Evolutionary conservation across 495 filamentous ascomycete genomes (phyloP).

Genomic region (Tuber brumale): DNA sequence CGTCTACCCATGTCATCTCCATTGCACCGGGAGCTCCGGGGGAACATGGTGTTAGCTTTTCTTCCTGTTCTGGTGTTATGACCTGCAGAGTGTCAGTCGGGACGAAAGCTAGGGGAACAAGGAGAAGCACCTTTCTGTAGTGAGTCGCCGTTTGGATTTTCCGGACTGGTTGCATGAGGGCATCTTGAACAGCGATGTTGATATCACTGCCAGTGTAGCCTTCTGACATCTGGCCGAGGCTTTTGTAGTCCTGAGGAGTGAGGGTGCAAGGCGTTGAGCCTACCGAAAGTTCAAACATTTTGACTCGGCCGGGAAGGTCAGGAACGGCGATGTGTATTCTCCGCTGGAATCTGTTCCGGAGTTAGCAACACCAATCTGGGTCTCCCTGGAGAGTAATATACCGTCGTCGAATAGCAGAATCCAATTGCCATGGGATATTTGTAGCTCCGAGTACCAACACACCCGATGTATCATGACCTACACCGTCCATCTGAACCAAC

Average conservation of each 20-base stretch:
- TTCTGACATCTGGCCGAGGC: conserved; percentile 72
- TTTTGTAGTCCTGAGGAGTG: conserved; percentile 66
- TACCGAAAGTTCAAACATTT: conserved; percentile 94
- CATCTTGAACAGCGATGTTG: conserved; percentile 91
- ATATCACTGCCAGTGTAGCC: conserved; percentile 97
- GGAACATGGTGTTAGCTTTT: conserved; percentile 85
- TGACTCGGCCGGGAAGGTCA: conserved; percentile 78
- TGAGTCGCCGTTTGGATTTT: conserved; percentile 98
- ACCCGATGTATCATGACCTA: conserved; percentile 86
- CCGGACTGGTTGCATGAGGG: conserved; percentile 92
- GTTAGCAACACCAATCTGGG: not conserved
- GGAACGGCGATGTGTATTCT: conserved; percentile 92
- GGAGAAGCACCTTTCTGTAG: conserved; percentile 72
- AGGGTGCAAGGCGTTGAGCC: conserved; percentile 86
- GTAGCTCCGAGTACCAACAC: conserved; percentile 94
- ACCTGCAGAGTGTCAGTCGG: not conserved
- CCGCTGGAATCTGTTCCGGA: conserved; percentile 61
- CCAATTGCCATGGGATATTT: conserved; percentile 98
- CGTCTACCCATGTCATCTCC: conserved; percentile 89
- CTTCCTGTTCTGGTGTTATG: conserved; percentile 53
- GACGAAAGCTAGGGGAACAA: conserved; percentile 6
- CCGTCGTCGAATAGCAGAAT: conserved; percentile 92
- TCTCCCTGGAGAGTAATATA: not conserved
- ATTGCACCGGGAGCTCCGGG: conserved; percentile 76
- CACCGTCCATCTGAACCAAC: conserved; percentile 98